phyloP scores from a whole-genome alignment of 1,284 basidiomycete genomes.

The Polyporus tsugae region DNA sequence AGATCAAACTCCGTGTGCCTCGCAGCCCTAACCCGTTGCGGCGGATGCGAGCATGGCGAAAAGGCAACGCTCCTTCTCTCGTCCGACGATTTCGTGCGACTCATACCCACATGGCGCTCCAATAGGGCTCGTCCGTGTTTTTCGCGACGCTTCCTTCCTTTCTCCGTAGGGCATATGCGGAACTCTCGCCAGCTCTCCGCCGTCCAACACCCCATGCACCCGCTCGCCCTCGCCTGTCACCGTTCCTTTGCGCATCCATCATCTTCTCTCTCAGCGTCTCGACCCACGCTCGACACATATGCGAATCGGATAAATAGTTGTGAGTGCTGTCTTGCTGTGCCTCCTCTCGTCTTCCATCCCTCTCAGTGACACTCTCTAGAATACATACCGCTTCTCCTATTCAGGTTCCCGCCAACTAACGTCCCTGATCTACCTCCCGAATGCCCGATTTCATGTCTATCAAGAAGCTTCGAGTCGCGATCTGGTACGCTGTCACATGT shows the following conservation, averaged over 20 bases:
- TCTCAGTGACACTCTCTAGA: slow-evolving; percentile 9
- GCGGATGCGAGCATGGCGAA: slow-evolving; percentile 16
- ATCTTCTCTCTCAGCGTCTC: slow-evolving; percentile 9
- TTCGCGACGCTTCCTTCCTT: slow-evolving; percentile 21
- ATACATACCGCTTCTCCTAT: slow-evolving; percentile 13
- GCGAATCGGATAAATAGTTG: slow-evolving; percentile 14
- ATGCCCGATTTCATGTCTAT: slow-evolving; percentile 20
- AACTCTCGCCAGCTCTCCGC: slow-evolving; percentile 13
- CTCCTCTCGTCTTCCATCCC: slow-evolving; percentile 15
- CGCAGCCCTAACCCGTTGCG: slow-evolving; percentile 38
- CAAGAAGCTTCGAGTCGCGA: slow-evolving; percentile 40
- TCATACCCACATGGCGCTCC: slow-evolving; percentile 9
- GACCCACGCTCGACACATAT: slow-evolving; percentile 9
- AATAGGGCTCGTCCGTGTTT: slow-evolving; percentile 16
- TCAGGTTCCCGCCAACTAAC: background rate
- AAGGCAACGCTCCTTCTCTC: slow-evolving; percentile 22
- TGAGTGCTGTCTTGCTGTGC: slow-evolving; percentile 6
- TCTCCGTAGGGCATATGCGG: slow-evolving; percentile 6
- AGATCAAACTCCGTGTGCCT: slow-evolving; percentile 40
- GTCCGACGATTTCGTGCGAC: slow-evolving; percentile 33
- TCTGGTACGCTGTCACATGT: slow-evolving; percentile 36
- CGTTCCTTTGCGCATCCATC: slow-evolving; percentile 1
- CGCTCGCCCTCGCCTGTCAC: background rate
- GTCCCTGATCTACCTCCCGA: slow-evolving; percentile 12
- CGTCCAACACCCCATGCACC: slow-evolving; percentile 6